Percentiles rank a stretch among this genome's conserved stretches.
Evolutionary conservation across 352 stramenopile species (phyloP).

Genomic region (Globisporangium megalacanthum): DNA sequence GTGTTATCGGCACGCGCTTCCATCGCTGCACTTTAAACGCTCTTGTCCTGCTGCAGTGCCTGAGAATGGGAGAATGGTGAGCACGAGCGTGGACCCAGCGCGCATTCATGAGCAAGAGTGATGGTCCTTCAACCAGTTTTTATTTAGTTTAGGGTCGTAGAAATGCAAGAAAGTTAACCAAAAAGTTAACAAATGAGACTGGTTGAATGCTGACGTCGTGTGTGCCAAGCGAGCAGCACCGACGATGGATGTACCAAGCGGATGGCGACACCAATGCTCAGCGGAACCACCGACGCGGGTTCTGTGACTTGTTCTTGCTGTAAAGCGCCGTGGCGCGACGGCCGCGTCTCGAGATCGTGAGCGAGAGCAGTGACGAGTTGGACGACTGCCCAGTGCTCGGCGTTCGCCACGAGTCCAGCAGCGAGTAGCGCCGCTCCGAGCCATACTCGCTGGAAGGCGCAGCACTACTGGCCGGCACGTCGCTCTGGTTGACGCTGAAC

Average conservation of each 20-base stretch:
- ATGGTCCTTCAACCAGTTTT: constrained; percentile 29
- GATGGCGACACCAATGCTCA: background rate
- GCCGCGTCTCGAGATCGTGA: constrained; percentile 67
- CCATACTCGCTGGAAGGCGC: constrained; percentile 20
- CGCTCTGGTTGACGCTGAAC: constrained; percentile 1
- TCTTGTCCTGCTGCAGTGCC: background rate
- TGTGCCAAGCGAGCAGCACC: background rate
- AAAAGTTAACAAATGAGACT: too few relatives aligned
- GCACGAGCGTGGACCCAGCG: background rate
- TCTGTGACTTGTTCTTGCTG: constrained; percentile 59
- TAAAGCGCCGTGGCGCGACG: constrained; percentile 53
- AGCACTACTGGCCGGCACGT: constrained; percentile 1
- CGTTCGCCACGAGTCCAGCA: constrained; percentile 68
- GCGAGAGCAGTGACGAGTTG: constrained; percentile 57
- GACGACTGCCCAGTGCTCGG: constrained; percentile 41
- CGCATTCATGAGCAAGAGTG: constrained; percentile 23
- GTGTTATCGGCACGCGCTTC: background rate
- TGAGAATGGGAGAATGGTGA: constrained; percentile 6
- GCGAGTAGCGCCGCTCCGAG: constrained; percentile 57
- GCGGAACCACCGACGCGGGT: constrained; percentile 42
- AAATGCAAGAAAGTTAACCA: too few relatives aligned
- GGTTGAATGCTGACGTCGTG: too few relatives aligned
- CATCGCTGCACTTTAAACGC: constrained; percentile 4
- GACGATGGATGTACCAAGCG: background rate
- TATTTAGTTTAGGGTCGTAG: too few relatives aligned